Conservation (phyloP, 768 basidiomycete species). For the Hypholoma sublateritium region DNA sequence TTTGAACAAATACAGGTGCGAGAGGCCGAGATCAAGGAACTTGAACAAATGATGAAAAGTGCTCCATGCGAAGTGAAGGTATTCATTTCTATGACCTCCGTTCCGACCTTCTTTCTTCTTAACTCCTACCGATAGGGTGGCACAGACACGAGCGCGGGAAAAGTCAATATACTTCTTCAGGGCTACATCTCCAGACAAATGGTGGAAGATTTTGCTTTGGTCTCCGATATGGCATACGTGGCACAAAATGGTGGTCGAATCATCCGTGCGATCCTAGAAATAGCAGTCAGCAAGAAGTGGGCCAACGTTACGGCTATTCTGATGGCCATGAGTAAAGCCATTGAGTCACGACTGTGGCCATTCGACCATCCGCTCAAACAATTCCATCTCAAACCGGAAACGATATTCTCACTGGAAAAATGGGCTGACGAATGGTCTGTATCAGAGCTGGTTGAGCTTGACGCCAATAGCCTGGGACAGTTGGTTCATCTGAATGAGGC, state of each 20-base stretch:
- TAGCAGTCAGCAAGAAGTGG: conserved; percentile 91
- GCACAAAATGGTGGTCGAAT: conserved; percentile 96
- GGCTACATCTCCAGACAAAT: conserved; percentile 77
- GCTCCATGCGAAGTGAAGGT: conserved; percentile 85
- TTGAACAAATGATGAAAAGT: conserved; percentile 64
- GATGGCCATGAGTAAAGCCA: conserved; percentile 89
- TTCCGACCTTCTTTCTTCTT: background rate
- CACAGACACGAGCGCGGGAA: conserved; percentile 55
- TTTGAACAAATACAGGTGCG: conserved; percentile 95
- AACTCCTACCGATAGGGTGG: conserved; percentile 47
- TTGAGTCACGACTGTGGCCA: conserved; percentile 93
- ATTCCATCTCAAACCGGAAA: conserved; percentile 73
- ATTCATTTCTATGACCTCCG: conserved; percentile 11
- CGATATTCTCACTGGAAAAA: conserved; percentile 72
- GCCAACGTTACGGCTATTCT: conserved; percentile 77
- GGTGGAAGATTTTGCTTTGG: conserved; percentile 94
- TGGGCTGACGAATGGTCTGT: conserved; percentile 84
- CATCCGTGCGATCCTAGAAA: conserved; percentile 90
- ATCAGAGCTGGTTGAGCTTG: conserved; percentile 66
- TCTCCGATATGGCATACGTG: conserved; percentile 92
- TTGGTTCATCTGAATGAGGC: conserved; percentile 83
- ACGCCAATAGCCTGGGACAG: conserved; percentile 69
- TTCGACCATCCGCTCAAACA: conserved; percentile 90
- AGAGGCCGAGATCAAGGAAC: conserved; percentile 84
- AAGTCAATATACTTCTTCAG: conserved; percentile 95